phyloP scores from a whole-genome alignment of 2,329 filamentous ascomycete genomes.

The Cercospora nicotianae region DNA sequence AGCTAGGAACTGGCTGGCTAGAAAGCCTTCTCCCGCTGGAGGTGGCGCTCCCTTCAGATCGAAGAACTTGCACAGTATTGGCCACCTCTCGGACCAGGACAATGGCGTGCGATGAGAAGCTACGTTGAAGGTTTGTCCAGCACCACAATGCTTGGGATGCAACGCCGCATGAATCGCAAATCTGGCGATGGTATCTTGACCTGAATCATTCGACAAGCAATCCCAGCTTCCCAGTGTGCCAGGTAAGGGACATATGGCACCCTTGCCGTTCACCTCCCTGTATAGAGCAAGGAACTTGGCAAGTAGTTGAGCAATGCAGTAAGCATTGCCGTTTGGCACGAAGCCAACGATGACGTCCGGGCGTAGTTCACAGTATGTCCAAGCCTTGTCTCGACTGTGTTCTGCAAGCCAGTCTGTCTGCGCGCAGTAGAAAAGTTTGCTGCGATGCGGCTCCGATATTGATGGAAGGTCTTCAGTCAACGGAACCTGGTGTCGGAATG shows the following conservation, averaged over 20 bases:
- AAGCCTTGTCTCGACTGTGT: conserved; percentile 37
- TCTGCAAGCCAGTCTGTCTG: conserved; percentile 40
- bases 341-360: conserved; percentile 44
- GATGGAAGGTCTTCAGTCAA: conserved; percentile 38
- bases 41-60: conserved; percentile 30
- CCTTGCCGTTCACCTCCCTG: background rate
- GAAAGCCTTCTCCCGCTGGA: conserved; percentile 16
- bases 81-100: conserved; percentile 33
- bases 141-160: conserved; percentile 19
- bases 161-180: conserved; percentile 27
- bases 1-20: conserved; percentile 36
- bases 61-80: conserved; percentile 32
- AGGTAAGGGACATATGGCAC: conserved; percentile 41
- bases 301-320: conserved; percentile 38
- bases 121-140: conserved; percentile 31
- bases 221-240: conserved; percentile 39
- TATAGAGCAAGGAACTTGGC: conserved; percentile 17
- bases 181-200: conserved; percentile 38
- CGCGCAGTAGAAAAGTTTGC: conserved; percentile 41
- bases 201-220: conserved; percentile 39
- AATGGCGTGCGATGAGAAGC: conserved; percentile 23
- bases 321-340: conserved; percentile 43
- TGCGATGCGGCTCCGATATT: conserved; percentile 34
- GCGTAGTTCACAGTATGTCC: conserved; percentile 42
- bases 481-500: conserved; percentile 39